Evolutionary conservation across 2,329 filamentous ascomycete genomes (phyloP), one percentile per base, ranked within the genome.

Genomic region (Aspergillus texensis): DNA sequence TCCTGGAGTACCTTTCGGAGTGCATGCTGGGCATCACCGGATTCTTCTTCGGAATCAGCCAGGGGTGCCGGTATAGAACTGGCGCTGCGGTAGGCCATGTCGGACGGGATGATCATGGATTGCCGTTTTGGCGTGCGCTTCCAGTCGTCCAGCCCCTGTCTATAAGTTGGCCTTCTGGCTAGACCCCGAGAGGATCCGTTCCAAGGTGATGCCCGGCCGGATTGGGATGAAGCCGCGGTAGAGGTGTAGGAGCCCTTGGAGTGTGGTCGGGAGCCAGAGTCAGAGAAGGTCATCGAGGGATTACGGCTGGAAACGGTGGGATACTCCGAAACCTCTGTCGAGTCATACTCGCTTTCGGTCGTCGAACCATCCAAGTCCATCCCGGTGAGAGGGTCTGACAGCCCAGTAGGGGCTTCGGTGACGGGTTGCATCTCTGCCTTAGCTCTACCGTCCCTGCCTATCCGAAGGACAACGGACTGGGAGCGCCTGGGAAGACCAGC

Each of bases 371-470:
- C 80, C 34, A 80, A 67, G 45, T 80, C 79, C 71, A 81, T 78
- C 21, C 71, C 72, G 6, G 68, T 74, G 62, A 77, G 62, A 34
- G 71, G 74, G 68, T 80, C 75, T 1, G 75, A 77, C 65, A 77
- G 65, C 1, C 71, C 74, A 1, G 74, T 76, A 5, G 74, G 69
- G 14, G 69, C 69, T 57, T 76, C 72, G 19, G 71, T 66, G 19
- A 79, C 68, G 8, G 78, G 64, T 60, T 78, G 77, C 72, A 80
- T 79, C 62, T 81, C 79, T 5, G 81, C 79, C 69, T 80, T 83
- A 32, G 82, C 82, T 61, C 81, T 74, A 16, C 82, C 81, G 67
- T 82, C 80, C 56, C 79, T 77, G 62, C 81, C 81, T 64, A 84
- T 82, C n/a, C 77, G 79, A 26, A 84, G 73, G 6, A 82, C 75